A percentile compares a stretch with the other conserved stretches of the same genome.
Conservation (phyloP, 2,329 filamentous ascomycete genomes). For the Raffaelea ambrosiae region DNA sequence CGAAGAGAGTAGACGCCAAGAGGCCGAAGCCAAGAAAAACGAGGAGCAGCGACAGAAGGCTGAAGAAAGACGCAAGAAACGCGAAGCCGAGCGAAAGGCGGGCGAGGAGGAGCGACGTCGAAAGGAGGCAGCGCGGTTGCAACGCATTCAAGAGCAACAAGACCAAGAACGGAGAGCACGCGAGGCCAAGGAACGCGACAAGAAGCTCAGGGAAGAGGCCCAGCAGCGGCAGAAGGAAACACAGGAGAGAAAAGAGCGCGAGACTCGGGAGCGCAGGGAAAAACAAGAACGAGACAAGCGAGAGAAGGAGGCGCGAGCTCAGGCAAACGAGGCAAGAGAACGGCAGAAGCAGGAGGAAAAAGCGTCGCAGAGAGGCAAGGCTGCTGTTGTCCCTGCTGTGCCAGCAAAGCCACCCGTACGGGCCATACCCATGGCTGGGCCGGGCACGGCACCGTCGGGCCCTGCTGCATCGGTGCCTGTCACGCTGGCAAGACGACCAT, state of each 20-base stretch:
- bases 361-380: slow-evolving; percentile 13
- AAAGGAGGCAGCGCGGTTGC: slow-evolving; percentile 79
- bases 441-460: background rate
- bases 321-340: slow-evolving; percentile 23
- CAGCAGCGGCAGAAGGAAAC: slow-evolving; percentile 71
- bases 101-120: slow-evolving; percentile 80
- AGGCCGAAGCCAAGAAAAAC: slow-evolving; percentile 66
- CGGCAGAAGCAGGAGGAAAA: slow-evolving; percentile 26
- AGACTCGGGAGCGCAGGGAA: slow-evolving; percentile 39
- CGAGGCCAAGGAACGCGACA: slow-evolving; percentile 72
- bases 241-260: slow-evolving; percentile 52
- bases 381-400: background rate
- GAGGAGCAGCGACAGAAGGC: slow-evolving; percentile 75
- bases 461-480: slow-evolving; percentile 15
- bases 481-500: slow-evolving; percentile 30
- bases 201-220: slow-evolving; percentile 76
- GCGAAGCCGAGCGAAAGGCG: slow-evolving; percentile 80
- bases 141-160: slow-evolving; percentile 72
- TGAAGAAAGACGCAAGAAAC: slow-evolving; percentile 87
- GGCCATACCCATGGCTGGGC: slow-evolving; percentile 8
- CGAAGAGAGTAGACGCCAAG: slow-evolving; percentile 69
- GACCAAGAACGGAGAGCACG: slow-evolving; percentile 77
- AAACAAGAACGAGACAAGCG: slow-evolving; percentile 47
- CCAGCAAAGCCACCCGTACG: slow-evolving; percentile 15
- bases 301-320: slow-evolving; percentile 36